Conservation (phyloP, 805 yeast species). For the Ogataea populi-albae region DNA sequence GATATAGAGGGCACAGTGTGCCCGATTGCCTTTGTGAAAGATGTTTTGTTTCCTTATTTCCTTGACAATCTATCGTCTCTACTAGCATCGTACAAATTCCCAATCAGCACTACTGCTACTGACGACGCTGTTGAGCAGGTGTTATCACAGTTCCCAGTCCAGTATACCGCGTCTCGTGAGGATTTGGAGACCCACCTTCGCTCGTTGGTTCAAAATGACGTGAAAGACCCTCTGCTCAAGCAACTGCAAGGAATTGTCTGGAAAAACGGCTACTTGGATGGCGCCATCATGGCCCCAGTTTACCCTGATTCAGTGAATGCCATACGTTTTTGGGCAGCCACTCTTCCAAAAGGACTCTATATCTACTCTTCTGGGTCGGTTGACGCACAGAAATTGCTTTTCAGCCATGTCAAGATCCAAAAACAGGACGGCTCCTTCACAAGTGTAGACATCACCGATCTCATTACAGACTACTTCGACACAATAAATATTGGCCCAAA, state of each 20-base stretch:
- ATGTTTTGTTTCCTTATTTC: slow-evolving; percentile 74
- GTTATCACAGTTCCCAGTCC: slow-evolving; percentile 46
- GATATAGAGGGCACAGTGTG: slow-evolving; percentile 95
- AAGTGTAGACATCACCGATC: slow-evolving; percentile 48
- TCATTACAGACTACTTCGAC: slow-evolving; percentile 72
- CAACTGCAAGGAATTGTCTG: slow-evolving; percentile 81
- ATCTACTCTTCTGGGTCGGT: slow-evolving; percentile 91
- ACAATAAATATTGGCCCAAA: slow-evolving; percentile 82
- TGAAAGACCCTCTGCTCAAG: slow-evolving; percentile 76
- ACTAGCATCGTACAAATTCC: slow-evolving; percentile 33
- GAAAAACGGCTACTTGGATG: slow-evolving; percentile 75
- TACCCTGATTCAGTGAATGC: slow-evolving; percentile 67
- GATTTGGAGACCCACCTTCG: slow-evolving; percentile 47
- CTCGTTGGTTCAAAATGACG: slow-evolving; percentile 58
- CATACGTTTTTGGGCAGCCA: slow-evolving; percentile 41
- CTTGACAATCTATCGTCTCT: slow-evolving; percentile 44
- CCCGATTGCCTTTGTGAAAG: slow-evolving; percentile 85
- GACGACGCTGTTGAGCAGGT: slow-evolving; percentile 30
- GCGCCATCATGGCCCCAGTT: slow-evolving; percentile 73
- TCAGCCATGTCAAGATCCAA: slow-evolving; percentile 52
- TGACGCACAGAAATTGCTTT: slow-evolving; percentile 78
- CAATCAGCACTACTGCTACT: slow-evolving; percentile 22
- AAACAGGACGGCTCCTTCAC: slow-evolving; percentile 24
- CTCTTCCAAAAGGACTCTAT: slow-evolving; percentile 39
- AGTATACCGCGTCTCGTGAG: slow-evolving; percentile 26